phyloP scores from a whole-genome alignment of 352 stramenopile genomes.

The Phytophthora cajani region DNA sequence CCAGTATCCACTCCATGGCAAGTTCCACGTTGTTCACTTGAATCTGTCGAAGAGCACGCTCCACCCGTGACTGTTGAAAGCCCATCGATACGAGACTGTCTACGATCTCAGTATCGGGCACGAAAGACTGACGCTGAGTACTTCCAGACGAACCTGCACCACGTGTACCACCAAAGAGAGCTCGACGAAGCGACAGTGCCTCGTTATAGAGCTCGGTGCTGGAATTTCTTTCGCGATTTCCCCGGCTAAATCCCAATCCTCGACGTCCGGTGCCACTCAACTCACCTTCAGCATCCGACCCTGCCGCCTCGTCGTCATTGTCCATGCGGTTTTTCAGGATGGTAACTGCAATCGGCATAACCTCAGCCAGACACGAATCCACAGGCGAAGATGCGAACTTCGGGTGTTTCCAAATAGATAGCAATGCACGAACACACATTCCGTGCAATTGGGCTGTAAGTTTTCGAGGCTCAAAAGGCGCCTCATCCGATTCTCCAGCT shows the following conservation, averaged over 20 bases:
- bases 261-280: conserved; percentile 32
- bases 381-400: conserved; percentile 51
- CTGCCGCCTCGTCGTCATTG: conserved; percentile 33
- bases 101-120: conserved; percentile 90
- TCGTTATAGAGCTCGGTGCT: conserved; percentile 50
- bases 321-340: conserved; percentile 83
- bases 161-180: conserved; percentile 56
- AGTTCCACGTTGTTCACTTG: conserved; percentile 94
- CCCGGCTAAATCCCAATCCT: conserved; percentile 44
- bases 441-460: conserved; percentile 71
- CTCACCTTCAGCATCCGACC: conserved; percentile 39
- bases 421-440: conserved; percentile 60
- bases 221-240: conserved; percentile 37
- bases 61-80: conserved; percentile 90
- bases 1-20: conserved; percentile 97
- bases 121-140: conserved; percentile 70
- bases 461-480: conserved; percentile 55
- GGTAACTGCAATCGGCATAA: conserved; percentile 76
- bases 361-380: conserved; percentile 60
- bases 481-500: conserved; percentile 31
- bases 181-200: conserved; percentile 46
- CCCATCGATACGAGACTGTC: conserved; percentile 96
- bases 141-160: conserved; percentile 24
- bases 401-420: conserved; percentile 67
- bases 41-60: conserved; percentile 90